These are phyloP conservation scores for Choiromyces venosus DNA, from an alignment of 495 filamentous ascomycete genomes.

Conservation along the genomic window DNA sequence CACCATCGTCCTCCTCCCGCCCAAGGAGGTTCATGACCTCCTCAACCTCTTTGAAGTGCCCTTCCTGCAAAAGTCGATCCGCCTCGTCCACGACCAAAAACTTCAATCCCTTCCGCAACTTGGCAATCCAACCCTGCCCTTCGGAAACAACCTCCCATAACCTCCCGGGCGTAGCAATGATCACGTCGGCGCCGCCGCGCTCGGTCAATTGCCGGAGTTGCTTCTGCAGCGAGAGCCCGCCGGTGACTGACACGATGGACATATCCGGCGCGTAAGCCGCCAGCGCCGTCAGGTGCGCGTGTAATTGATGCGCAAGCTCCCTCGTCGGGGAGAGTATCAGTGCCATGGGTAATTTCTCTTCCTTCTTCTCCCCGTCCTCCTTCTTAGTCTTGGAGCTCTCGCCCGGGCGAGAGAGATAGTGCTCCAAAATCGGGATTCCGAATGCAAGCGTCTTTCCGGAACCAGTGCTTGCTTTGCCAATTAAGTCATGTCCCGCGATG, in stretches of 20 bases:
- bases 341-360: conserved; percentile 59
- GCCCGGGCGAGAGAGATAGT: conserved; percentile 47
- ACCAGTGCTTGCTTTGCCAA: conserved; percentile 76
- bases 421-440: conserved; percentile 70
- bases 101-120: conserved; percentile 59
- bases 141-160: conserved; percentile 87
- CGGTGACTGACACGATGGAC: conserved; percentile 75
- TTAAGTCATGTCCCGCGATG: conserved; percentile 63
- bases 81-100: conserved; percentile 94
- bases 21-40: conserved; percentile 77
- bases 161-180: conserved; percentile 86
- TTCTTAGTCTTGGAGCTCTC: conserved; percentile 30
- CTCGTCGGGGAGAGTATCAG: conserved; percentile 87
- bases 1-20: conserved; percentile 48
- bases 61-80: conserved; percentile 83
- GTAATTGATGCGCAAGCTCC: conserved; percentile 87
- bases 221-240: conserved; percentile 86
- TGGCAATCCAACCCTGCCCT: conserved; percentile 54
- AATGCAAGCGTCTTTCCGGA: conserved; percentile 82
- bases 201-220: conserved; percentile 70
- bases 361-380: conserved; percentile 42
- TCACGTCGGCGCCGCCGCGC: conserved; percentile 64
- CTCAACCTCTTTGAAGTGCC: conserved; percentile 88
- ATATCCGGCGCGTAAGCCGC: conserved; percentile 57
- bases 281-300: conserved; percentile 70